Evolutionary conservation across 2,329 filamentous ascomycete genomes (phyloP).

Genomic region (Fusarium papillatum): DNA sequence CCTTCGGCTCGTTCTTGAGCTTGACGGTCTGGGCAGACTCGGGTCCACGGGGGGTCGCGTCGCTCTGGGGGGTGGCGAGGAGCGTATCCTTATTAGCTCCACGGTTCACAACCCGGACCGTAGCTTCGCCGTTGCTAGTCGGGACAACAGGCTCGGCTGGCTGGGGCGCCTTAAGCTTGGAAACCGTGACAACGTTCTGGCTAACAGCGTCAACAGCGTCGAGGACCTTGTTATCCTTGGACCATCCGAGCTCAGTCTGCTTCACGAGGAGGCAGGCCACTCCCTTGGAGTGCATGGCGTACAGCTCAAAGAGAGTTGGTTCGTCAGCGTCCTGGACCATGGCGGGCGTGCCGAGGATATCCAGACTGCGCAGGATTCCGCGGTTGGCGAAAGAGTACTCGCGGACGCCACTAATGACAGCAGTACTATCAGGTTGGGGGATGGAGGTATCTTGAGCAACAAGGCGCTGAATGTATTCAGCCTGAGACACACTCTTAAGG

Average conservation of each 20-base stretch:
- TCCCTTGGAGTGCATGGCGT: slow-evolving; percentile 97
- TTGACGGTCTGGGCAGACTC: slow-evolving; percentile 54
- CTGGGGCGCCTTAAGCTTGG: slow-evolving; percentile 72
- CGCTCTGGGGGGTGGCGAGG: slow-evolving; percentile 44
- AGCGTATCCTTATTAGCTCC: slow-evolving; percentile 53
- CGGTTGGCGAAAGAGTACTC: slow-evolving; percentile 94
- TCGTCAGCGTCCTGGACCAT: slow-evolving; percentile 75
- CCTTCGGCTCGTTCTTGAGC: slow-evolving; percentile 60
- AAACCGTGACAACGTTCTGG: slow-evolving; percentile 80
- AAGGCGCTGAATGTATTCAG: slow-evolving; percentile 86
- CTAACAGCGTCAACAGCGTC: slow-evolving; percentile 82
- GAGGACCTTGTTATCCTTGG: slow-evolving; percentile 89
- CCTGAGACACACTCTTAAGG: slow-evolving; percentile 85
- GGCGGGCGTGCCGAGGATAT: slow-evolving; percentile 83
- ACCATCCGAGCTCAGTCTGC: slow-evolving; percentile 93
- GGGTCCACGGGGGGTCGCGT: slow-evolving; percentile 46
- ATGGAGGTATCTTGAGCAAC: slow-evolving; percentile 79
- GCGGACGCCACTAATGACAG: slow-evolving; percentile 95
- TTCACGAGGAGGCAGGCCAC: slow-evolving; percentile 92
- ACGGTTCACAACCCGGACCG: slow-evolving; percentile 52
- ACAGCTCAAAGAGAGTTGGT: slow-evolving; percentile 89
- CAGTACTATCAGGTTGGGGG: slow-evolving; percentile 92
- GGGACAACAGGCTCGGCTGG: slow-evolving; percentile 51
- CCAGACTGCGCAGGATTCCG: slow-evolving; percentile 89
- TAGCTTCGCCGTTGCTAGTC: slow-evolving; percentile 51